Evolutionary conservation across 2,329 filamentous ascomycete genomes (phyloP), one percentile per base, ranked within the genome.

Genomic region (Simplicillium sp.): DNA sequence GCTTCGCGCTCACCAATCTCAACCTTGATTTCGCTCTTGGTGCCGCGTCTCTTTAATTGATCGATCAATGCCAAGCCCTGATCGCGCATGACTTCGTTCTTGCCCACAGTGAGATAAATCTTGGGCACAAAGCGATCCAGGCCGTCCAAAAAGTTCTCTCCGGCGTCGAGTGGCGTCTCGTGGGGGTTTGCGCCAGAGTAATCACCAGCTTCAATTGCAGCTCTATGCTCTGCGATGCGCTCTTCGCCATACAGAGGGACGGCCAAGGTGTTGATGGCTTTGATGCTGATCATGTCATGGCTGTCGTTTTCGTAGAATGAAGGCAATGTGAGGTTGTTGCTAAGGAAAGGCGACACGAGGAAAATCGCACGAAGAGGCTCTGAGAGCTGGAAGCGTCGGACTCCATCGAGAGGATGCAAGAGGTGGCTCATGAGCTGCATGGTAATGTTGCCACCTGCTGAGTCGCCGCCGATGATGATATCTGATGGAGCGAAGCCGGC

Each of bases 401-500:
- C 52, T 2, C 41, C 46, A 1, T 51, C 45, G 29, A 57, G 53
- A 1, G 60, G 59, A 16, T 58, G 54, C 9, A 61, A 32, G 3
- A 63, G 33, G 37, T 64, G 60, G 9, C 52, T 44, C 9, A 63
- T 43, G 7, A 64, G 38, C 44, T 60, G 56, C 11, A 50, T 44
- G 1, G 56, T 50, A 28, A 65, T 37, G 41, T 64, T 62, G 0
- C 54, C 61, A 12, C 61, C 61, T 0, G 60, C 60, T 11, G 61
- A 64, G 38, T 65, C 61, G 3, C 60, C 60, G 3, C 61, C 61
- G 8, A 64, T 39, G 36, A 60, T 44, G n/a, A 64, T 46, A 36
- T 62, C 46, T 2, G 45, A 41, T 0, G 60, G 52, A 3, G 33
- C 29, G 31, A 60, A 40, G 4, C 61, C 61, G 1, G 49, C 43